Conservation (phyloP, 345 rosid species). For the Salix dunnii region DNA sequence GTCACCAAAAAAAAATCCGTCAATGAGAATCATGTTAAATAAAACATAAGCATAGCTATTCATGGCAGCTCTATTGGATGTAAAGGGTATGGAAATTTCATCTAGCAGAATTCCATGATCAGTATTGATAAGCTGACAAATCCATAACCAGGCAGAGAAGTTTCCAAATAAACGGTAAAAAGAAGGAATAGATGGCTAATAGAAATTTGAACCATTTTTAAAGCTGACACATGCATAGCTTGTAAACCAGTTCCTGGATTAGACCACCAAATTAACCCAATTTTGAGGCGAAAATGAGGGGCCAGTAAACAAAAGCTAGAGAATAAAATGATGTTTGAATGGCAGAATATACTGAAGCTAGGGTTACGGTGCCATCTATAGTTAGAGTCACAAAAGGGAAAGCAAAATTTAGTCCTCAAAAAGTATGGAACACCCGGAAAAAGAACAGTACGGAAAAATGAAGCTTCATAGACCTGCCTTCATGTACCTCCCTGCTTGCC, state of each 20-base stretch:
- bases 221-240: not conserved
- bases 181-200: not conserved
- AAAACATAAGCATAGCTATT: not conserved
- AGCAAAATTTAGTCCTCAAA: too few relatives aligned
- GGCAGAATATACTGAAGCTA: not conserved
- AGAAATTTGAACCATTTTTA: too few relatives aligned
- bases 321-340: not conserved
- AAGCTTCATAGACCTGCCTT: slow-evolving; percentile 66
- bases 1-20: slow-evolving; percentile 21
- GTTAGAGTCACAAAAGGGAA: too few relatives aligned
- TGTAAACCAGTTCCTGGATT: not conserved
- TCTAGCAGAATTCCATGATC: too few relatives aligned
- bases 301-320: not conserved
- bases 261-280: not conserved
- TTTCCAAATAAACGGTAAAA: too few relatives aligned
- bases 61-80: too few relatives aligned
- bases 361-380: too few relatives aligned
- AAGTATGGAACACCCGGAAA: not conserved
- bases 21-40: slow-evolving; percentile 11
- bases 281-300: not conserved
- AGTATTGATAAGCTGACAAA: too few relatives aligned
- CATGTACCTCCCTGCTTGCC: slow-evolving; percentile 99
- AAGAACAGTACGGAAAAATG: not conserved
- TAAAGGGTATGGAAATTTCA: too few relatives aligned
- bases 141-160: too few relatives aligned